A percentile compares a stretch with the other conserved stretches of the same genome.
phyloP scores from a whole-genome alignment of 495 filamentous ascomycete species.

The Hyaloscypha finlandica region DNA sequence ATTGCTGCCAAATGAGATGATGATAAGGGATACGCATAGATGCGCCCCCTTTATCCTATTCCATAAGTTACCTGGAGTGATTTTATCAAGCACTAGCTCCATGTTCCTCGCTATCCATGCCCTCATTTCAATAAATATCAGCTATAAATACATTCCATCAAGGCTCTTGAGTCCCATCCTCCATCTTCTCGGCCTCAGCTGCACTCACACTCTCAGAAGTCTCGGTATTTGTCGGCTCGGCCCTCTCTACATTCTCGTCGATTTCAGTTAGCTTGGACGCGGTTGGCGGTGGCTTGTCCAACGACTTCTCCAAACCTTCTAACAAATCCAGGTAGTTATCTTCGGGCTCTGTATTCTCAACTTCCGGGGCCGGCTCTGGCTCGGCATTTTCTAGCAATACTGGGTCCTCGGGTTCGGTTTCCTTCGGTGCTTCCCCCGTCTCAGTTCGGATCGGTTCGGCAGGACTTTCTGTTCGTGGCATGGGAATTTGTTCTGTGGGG shows the following conservation, averaged over 20 bases:
- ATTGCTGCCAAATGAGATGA: no score
- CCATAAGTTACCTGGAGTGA: no score
- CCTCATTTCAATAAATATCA: background rate
- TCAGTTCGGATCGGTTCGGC: background rate
- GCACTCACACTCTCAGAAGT: background rate
- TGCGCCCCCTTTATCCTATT: no score
- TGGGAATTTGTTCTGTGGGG: background rate
- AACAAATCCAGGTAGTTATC: conserved; percentile 31
- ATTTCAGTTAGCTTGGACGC: background rate
- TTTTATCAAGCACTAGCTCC: no score
- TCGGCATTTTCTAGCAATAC: background rate
- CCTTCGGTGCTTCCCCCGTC: background rate
- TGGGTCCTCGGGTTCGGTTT: background rate
- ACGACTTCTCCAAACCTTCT: conserved; percentile 28
- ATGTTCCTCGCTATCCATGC: background rate
- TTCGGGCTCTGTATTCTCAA: conserved; percentile 11
- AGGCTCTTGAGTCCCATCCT: background rate
- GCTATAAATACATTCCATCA: background rate
- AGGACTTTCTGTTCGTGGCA: background rate
- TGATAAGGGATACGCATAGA: no score
- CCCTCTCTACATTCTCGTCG: background rate
- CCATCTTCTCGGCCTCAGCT: background rate
- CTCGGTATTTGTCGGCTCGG: background rate
- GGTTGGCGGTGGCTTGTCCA: conserved; percentile 16
- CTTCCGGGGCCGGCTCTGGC: background rate